These are phyloP conservation scores for Grammothele lineata DNA, from an alignment of 768 basidiomycete species.

Conservation along the genomic window DNA sequence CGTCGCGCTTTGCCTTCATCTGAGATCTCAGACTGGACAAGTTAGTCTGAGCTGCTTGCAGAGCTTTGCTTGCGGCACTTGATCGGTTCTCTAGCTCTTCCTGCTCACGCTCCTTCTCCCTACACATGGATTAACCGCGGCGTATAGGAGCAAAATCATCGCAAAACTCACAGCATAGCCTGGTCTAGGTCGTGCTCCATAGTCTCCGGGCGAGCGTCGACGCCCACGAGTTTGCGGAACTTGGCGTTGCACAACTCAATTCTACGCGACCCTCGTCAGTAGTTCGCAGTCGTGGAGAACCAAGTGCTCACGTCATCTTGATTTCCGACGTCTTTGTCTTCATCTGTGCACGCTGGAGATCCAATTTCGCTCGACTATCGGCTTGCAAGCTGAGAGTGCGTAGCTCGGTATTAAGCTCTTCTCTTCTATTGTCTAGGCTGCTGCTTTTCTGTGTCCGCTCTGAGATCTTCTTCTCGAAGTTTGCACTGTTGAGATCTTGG, in stretches of 20 bases:
- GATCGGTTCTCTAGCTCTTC: constrained; percentile 41
- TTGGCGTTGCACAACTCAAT: constrained; percentile 56
- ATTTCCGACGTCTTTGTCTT: constrained; percentile 64
- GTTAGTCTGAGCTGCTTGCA: constrained; percentile 62
- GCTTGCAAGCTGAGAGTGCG: constrained; percentile 71
- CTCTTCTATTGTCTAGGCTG: constrained; percentile 62
- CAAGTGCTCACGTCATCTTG: constrained; percentile 51
- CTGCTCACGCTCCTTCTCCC: constrained; percentile 66
- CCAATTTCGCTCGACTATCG: constrained; percentile 73
- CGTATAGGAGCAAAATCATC: not conserved
- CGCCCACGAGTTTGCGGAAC: constrained; percentile 62
- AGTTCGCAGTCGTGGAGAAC: constrained; percentile 15
- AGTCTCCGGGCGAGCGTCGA: constrained; percentile 51
- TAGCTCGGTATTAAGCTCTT: constrained; percentile 67
- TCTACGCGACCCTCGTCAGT: constrained; percentile 36
- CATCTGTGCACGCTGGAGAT: constrained; percentile 66
- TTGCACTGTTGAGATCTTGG: constrained; percentile 50
- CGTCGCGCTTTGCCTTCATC: constrained; percentile 55
- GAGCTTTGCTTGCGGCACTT: constrained; percentile 43
- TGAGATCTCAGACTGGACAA: constrained; percentile 58
- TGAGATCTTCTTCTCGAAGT: constrained; percentile 59
- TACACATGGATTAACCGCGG: constrained; percentile 25
- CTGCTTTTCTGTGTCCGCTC: constrained; percentile 54
- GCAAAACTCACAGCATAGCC: constrained; percentile 45
- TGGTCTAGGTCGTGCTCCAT: constrained; percentile 75